These are phyloP conservation scores for Chrysoporthe deuterocubensis DNA, from an alignment of 2,329 filamentous ascomycete genomes.

Conservation along the genomic window DNA sequence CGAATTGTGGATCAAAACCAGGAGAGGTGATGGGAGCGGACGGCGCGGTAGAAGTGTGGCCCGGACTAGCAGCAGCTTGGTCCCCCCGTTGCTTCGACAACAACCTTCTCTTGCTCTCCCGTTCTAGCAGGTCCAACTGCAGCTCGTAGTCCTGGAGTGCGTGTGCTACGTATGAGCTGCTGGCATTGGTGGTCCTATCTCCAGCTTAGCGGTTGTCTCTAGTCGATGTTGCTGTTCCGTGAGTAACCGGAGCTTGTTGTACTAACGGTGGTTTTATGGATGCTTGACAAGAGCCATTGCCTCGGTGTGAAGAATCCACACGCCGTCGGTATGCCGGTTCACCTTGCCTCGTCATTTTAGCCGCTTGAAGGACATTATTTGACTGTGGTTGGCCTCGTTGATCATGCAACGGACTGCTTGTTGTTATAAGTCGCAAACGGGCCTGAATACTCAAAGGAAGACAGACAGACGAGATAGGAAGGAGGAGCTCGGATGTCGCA, in stretches of 20 bases:
- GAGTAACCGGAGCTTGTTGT: background rate
- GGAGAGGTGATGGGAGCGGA: background rate
- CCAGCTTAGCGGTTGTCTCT: background rate
- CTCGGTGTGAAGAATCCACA: background rate
- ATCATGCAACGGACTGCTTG: background rate
- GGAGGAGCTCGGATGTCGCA: background rate
- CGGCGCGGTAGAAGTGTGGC: background rate
- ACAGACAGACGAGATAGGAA: background rate
- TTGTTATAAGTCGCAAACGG: background rate
- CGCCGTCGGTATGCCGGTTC: background rate
- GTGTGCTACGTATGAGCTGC: background rate
- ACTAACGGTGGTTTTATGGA: background rate
- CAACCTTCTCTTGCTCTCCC: background rate
- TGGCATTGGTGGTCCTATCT: background rate
- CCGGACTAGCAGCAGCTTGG: background rate
- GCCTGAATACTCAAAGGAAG: background rate
- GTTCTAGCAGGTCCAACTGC: conserved; percentile 1
- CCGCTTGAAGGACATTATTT: background rate
- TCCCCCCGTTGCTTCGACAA: background rate
- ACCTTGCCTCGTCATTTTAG: background rate
- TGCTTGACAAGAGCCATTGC: background rate
- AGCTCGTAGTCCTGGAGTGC: conserved; percentile 1
- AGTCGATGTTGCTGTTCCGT: background rate
- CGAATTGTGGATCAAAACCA: background rate
- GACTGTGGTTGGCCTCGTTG: background rate